These are phyloP conservation scores for Extremus antarcticus DNA, from an alignment of 495 filamentous ascomycete species.

Conservation along the genomic window DNA sequence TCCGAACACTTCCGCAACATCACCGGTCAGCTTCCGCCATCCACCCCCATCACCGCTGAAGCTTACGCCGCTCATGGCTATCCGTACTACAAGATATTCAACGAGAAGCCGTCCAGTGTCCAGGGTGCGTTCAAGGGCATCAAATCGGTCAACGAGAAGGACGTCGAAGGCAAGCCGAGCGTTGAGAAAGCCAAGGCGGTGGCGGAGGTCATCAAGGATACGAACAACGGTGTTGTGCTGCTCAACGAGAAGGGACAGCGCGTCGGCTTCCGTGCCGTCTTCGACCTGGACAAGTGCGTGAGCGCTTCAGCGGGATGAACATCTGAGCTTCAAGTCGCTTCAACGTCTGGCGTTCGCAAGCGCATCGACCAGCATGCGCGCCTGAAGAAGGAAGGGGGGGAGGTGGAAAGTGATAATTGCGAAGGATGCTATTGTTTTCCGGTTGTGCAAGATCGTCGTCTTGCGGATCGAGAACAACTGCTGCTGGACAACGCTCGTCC, in stretches of 20 bases:
- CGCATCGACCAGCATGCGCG: too few species aligned
- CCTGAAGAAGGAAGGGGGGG: too few species aligned
- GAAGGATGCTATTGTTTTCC: too few species aligned
- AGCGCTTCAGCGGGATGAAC: neutral
- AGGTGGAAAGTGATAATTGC: too few species aligned
- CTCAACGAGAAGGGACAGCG: neutral
- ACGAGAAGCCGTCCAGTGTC: conserved; percentile 17
- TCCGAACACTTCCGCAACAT: conserved; percentile 13
- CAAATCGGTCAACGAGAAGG: conserved; percentile 20
- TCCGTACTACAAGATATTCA: conserved; percentile 23
- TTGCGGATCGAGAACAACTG: too few species aligned
- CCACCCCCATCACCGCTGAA: conserved; percentile 13
- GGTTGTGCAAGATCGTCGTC: too few species aligned
- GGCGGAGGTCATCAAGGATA: conserved; percentile 6
- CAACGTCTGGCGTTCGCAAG: too few species aligned
- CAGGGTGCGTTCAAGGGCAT: conserved; percentile 18
- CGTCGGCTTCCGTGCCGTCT: conserved; percentile 5
- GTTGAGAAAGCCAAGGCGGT: conserved; percentile 6
- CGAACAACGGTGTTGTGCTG: conserved; percentile 6
- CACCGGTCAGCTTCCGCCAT: conserved; percentile 17
- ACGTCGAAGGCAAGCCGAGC: conserved; percentile 7
- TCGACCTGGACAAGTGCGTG: conserved; percentile 6
- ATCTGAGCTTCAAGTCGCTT: too few species aligned
- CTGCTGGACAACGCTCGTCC: too few species aligned
- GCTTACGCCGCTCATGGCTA: conserved; percentile 19